Evolutionary conservation across 2,329 filamentous ascomycete species (phyloP).

Genomic region (Lasiodiplodia sp.): DNA sequence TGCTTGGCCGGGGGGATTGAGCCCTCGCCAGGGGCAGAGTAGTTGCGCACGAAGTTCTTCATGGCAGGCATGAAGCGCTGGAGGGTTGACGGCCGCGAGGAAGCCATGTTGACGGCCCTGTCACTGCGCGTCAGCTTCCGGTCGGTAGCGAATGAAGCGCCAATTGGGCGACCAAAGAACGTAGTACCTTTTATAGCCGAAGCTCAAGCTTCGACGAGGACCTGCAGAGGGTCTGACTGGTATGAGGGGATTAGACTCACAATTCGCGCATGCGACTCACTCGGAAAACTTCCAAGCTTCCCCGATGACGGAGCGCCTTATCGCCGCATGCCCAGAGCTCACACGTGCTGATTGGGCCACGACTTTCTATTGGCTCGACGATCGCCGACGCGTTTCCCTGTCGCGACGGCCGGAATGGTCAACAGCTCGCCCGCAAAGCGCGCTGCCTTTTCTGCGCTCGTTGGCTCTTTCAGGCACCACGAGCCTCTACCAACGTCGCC

Average conservation of each 20-base stretch:
- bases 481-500: background rate
- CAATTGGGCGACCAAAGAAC: background rate
- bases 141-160: background rate
- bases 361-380: conserved; percentile 15
- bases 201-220: conserved; percentile 20
- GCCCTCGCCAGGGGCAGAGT: conserved; percentile 66
- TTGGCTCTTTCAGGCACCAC: conserved; percentile 17
- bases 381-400: conserved; percentile 25
- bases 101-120: conserved; percentile 29
- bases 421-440: conserved; percentile 14
- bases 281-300: conserved; percentile 23
- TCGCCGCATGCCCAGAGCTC: conserved; percentile 9
- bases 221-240: background rate
- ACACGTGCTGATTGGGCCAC: conserved; percentile 22
- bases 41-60: conserved; percentile 55
- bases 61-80: conserved; percentile 38
- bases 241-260: conserved; percentile 10
- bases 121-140: conserved; percentile 1
- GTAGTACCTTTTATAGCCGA: conserved; percentile 21
- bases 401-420: conserved; percentile 15
- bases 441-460: conserved; percentile 18
- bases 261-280: conserved; percentile 16
- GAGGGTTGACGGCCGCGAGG: conserved; percentile 25
- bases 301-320: conserved; percentile 28
- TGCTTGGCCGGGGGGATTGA: conserved; percentile 79